These are phyloP conservation scores for Chenopodium berlandieri DNA, from an alignment of 148 eudicot genomes.

Conservation along the genomic window DNA sequence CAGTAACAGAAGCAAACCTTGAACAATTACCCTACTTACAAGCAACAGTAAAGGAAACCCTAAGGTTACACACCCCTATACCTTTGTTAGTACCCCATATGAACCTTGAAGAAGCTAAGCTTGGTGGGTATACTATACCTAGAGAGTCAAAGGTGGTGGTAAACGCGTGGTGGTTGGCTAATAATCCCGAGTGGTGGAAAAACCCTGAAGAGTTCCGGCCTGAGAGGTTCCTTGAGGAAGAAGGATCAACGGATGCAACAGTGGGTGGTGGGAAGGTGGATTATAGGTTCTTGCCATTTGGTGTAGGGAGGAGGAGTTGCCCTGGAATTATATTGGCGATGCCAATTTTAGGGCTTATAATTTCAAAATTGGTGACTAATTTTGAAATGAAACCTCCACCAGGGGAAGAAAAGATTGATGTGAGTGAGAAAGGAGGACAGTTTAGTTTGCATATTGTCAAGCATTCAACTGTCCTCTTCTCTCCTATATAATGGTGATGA, in stretches of 20 bases:
- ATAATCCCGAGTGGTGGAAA: constrained; percentile 63
- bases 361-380: constrained; percentile 43
- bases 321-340: constrained; percentile 75
- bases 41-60: constrained; percentile 60
- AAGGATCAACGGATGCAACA: constrained; percentile 32
- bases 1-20: constrained; percentile 45
- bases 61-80: constrained; percentile 56
- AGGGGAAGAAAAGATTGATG: constrained; percentile 47
- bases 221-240: constrained; percentile 68
- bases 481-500: constrained; percentile 20
- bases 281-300: constrained; percentile 64
- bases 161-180: constrained; percentile 78
- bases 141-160: constrained; percentile 62
- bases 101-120: constrained; percentile 67
- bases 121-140: constrained; percentile 59
- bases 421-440: constrained; percentile 63
- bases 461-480: constrained; percentile 54
- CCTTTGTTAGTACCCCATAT: constrained; percentile 71
- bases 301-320: constrained; percentile 75
- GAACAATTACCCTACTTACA: constrained; percentile 56
- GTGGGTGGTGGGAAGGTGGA: constrained; percentile 55
- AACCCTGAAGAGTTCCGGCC: constrained; percentile 59
- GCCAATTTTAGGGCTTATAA: constrained; percentile 54
- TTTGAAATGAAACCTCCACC: constrained; percentile 50
- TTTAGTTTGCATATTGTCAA: constrained; percentile 66